Evolutionary conservation across 192 early-diverging fungal species (phyloP).

Genomic region (Chytriomyces hyalinus): DNA sequence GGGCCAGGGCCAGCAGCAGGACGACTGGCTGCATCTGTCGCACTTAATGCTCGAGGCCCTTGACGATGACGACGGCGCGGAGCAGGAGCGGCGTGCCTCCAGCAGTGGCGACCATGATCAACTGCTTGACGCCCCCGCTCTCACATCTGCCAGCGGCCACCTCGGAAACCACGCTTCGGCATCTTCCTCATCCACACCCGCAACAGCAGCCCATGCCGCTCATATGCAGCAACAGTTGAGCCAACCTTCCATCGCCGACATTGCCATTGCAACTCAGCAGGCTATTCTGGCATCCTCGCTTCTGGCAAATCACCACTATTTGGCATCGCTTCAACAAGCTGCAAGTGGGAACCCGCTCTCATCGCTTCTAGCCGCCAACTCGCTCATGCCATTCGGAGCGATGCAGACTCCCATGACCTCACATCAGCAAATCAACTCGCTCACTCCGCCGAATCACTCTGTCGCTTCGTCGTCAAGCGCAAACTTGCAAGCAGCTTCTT

Average conservation of each 20-base stretch:
- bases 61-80: background rate
- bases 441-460: background rate
- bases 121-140: background rate
- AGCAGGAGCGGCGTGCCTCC: background rate
- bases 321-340: background rate
- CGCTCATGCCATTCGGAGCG: background rate
- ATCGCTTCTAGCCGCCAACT: background rate
- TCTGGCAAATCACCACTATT: background rate
- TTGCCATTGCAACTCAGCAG: constrained; percentile 34
- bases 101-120: background rate
- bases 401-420: background rate
- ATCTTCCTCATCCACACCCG: background rate
- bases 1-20: background rate
- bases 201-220: background rate
- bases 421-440: background rate
- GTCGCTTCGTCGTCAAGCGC: background rate
- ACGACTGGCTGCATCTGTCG: constrained; percentile 27
- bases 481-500: background rate
- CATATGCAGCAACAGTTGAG: background rate
- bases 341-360: background rate
- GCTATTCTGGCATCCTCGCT: constrained; percentile 33
- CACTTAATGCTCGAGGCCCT: constrained; percentile 30
- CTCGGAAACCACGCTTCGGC: no score
- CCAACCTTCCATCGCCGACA: constrained; percentile 11
- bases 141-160: background rate